phyloP scores from a whole-genome alignment of 805 yeast genomes.

The Pichia pseudocactophila region DNA sequence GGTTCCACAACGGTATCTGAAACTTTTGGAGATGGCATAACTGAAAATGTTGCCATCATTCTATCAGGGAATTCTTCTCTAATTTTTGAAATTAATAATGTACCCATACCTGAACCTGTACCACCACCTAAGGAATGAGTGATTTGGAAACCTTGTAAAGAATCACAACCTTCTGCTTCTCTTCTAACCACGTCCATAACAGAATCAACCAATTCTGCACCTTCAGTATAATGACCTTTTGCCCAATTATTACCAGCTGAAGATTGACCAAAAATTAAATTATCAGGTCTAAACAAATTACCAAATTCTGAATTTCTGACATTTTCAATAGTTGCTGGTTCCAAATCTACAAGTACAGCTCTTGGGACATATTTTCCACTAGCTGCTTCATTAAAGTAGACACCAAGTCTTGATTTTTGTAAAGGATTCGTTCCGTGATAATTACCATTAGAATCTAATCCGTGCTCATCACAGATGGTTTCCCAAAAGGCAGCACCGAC shows the following conservation, averaged over 20 bases:
- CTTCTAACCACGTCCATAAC: constrained; percentile 86
- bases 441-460: constrained; percentile 65
- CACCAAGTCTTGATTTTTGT: constrained; percentile 51
- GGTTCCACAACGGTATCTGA: constrained; percentile 95
- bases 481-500: constrained; percentile 95
- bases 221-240: constrained; percentile 93
- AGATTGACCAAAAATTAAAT: constrained; percentile 79
- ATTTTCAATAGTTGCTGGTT: constrained; percentile 88
- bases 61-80: constrained; percentile 92
- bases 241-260: constrained; percentile 98
- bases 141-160: constrained; percentile 91
- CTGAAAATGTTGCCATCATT: constrained; percentile 94
- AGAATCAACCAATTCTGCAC: constrained; percentile 86
- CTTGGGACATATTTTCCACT: constrained; percentile 89
- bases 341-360: constrained; percentile 85
- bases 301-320: constrained; percentile 78
- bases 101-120: constrained; percentile 96
- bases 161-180: constrained; percentile 89
- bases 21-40: constrained; percentile 83
- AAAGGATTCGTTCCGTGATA: constrained; percentile 52
- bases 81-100: constrained; percentile 72
- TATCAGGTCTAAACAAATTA: constrained; percentile 84
- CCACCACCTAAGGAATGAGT: constrained; percentile 83
- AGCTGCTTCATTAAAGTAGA: constrained; percentile 81
- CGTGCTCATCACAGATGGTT: constrained; percentile 84